Base-by-base conservation (phyloP, 345 rosid species). In the Citrus unshiu region DNA sequence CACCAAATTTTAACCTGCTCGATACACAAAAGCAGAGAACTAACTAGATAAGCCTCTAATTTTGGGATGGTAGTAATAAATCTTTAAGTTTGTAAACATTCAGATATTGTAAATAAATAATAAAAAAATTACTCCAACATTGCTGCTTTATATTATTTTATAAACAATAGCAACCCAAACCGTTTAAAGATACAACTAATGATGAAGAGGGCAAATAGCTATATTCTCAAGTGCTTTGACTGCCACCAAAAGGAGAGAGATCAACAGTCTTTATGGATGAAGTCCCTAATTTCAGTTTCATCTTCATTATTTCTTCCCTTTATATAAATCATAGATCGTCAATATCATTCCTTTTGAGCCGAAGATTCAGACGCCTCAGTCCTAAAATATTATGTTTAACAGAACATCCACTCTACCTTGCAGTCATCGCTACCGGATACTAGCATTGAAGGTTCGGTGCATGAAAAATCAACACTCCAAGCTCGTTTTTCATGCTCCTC, bases 391-490 rank as follows among this genome's bases (percentile, higher is more conserved):
- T 70, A 63, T 70, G 62, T 59, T 81, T 30, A 76, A 66, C 6
- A 25, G 76, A 57, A 63, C 68, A 37, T 34, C 73, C 43, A 24
- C 66, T 74, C 59, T 70, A 91, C 94, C 94, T 91, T 85, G 77
- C 87, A 83, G 83, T 89, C 90, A 67, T 91, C 88, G 5, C 94
- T 88, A 27, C 94, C 94, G 62, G 94, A 91, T 27, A 89, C 88
- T 32, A 91, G 94, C 91, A 87, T 83, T 27, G 90, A 85, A 46
- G 91, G 91, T 30, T 89, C 94, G 0, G 88, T 85, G 76, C 78
- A 83, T 25, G 90, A 91, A 82, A 91, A 89, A 83, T 89, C 94
- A 70, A 91, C 90, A 74, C 92, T 87, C 92, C 94, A 89, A 54
- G 92, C 92, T 72, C 92, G 88, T 61, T 86, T 86, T 67, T 89